Percentiles rank a stretch among this genome's conserved stretches.
Conservation (phyloP, 164 flowering plant genomes). For the Magnolia sinica region DNA sequence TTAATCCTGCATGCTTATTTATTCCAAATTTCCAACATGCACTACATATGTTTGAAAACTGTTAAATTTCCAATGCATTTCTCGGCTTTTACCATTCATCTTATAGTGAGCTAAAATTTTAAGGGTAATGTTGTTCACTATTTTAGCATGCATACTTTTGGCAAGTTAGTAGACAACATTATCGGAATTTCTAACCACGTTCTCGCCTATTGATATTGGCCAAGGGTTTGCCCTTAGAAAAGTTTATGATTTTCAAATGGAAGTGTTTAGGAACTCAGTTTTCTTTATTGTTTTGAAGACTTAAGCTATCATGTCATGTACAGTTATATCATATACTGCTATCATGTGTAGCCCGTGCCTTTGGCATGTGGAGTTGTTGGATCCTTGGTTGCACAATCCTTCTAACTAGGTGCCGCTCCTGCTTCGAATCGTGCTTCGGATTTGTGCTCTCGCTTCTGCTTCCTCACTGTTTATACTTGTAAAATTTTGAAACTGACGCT, state of each 20-base stretch:
- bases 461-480: too few relatives aligned
- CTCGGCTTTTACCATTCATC: too few relatives aligned
- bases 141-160: neutral
- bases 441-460: too few relatives aligned
- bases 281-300: neutral
- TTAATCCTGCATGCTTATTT: neutral
- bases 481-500: too few relatives aligned
- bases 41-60: neutral
- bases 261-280: neutral
- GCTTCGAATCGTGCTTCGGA: too few relatives aligned
- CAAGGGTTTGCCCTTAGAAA: neutral
- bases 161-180: neutral
- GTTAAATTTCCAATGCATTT: neutral
- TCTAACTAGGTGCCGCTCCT: too few relatives aligned
- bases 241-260: neutral
- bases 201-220: neutral
- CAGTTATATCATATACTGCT: too few relatives aligned
- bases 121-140: neutral
- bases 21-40: neutral
- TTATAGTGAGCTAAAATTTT: neutral
- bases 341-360: too few relatives aligned
- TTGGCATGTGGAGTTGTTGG: too few relatives aligned
- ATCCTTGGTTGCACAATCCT: too few relatives aligned
- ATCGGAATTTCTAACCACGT: neutral
- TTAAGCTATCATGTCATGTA: too few relatives aligned